Evolutionary conservation across 176 grass and related monocot species (phyloP), one percentile per base, ranked within the genome.

Genomic region (Coix lacrymajobi): DNA sequence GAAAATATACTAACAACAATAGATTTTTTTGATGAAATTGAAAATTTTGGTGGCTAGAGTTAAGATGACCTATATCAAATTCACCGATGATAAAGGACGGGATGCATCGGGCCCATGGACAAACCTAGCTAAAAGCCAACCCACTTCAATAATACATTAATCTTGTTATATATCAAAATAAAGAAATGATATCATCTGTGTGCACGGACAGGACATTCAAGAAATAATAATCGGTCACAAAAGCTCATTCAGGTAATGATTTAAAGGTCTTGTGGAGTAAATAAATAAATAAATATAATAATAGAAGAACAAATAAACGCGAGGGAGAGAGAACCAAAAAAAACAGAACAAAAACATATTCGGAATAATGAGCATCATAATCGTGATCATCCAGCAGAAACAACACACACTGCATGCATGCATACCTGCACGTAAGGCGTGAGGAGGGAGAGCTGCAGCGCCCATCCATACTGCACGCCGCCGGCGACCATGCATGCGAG

Each of bases 381-480:
- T 9, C 20, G n/a, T n/a, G n/a, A 56, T 38, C 36, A 39, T 4
- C 10, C 10, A 25, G 1, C 10, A 25, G 1, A 26, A 7, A 5
- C 11, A 45, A 25, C 4, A 10, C 1, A 33, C 1, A 74, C n/a
- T n/a, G n/a, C 29, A 36, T 1, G 30, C 7, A 16, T 3, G 8
- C 8, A 62, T 46, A 97, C 94, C 84, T 93, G 91, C 29, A 97
- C 84, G 75, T 93, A 97, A 3, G 94, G 94, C 4, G 94, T 97
- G 81, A 97, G 94, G 79, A 97, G 94, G 11, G 94, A 97, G 31
- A 97, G 85, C 84, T 97, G 94, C 69, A 97, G 49, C 30, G 94
- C 94, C 94, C 91, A 97, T 0, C 94, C 91, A 30, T 97, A 97
- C 75, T 92, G 91, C 87, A 94, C 89, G 31, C 89, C 94, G 16